These are phyloP conservation scores for Alternaria brassicae DNA, from an alignment of 2,329 filamentous ascomycete species.

Conservation along the genomic window DNA sequence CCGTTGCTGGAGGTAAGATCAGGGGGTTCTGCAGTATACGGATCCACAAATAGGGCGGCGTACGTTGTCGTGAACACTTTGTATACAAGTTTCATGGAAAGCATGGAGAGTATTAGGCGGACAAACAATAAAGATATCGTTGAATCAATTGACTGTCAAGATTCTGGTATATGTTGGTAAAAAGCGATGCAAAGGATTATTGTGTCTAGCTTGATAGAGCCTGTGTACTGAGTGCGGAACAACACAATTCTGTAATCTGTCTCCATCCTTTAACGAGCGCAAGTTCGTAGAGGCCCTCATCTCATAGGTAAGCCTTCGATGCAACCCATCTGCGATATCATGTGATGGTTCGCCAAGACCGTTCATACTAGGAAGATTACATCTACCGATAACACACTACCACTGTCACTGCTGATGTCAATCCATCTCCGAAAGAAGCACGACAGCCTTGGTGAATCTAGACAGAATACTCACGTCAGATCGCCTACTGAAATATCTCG, in stretches of 20 bases:
- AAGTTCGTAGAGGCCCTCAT: neutral
- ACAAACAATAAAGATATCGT: neutral
- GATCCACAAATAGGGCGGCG: neutral
- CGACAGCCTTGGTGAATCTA: neutral
- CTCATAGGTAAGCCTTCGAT: neutral
- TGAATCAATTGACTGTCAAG: neutral
- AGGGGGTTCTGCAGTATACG: neutral
- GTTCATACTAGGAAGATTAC: neutral
- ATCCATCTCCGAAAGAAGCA: neutral
- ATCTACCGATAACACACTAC: neutral
- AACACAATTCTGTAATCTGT: neutral
- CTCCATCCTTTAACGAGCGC: neutral
- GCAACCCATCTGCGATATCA: neutral
- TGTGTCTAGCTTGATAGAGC: neutral
- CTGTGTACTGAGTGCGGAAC: neutral
- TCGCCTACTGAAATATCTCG: neutral
- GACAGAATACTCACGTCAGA: neutral
- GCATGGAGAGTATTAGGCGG: neutral
- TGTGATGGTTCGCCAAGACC: neutral
- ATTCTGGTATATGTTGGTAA: no score
- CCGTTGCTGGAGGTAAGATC: neutral
- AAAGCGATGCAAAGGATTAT: neutral
- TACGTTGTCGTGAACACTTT: neutral
- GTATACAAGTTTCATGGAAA: neutral
- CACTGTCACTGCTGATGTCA: neutral